Base-by-base conservation (phyloP, 495 filamentous ascomycete genomes). In the Usnea hakonensis region DNA sequence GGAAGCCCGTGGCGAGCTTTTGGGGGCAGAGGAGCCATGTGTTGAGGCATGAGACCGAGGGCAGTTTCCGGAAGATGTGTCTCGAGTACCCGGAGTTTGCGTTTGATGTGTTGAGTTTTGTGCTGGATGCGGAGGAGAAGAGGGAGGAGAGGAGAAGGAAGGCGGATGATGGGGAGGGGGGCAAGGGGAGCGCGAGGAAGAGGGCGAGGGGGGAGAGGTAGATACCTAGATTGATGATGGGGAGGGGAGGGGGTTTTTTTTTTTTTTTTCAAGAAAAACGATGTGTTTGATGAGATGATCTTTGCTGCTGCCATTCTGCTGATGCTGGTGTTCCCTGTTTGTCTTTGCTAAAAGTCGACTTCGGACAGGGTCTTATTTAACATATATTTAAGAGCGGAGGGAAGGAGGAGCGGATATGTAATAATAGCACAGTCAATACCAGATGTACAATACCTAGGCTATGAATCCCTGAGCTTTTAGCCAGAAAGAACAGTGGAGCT, bases 61-160 rank as follows among this genome's bases (percentile, higher is more conserved):
- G 86, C 1, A 87, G 89, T 68, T 96, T 95, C 78, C 80, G 84
- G 67, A 71, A 77, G 56, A 83, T 96, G 73, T 95, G 93, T 76
- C 75, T 95, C 58, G 90, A 96, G 72, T 92, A 87, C 66, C 93
- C 92, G 19, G 86, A 93, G 68, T 96, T 97, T 64, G 85, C 85
- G 38, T 96, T 88, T 74, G 93, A 97, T 74, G 88, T 97, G n/a
- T 79, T 96, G 30, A 81, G 73, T 26, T 72, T 88, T 52, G 82
- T 87, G 40, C 75, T 89, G 37, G 87, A 89, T 69, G 76, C 77
- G 66, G 84, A 83, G 72, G 85, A 88, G 71, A 87, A 85, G 72
- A 64, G 73, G 32, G 72, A 66, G 64, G 72, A 69, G 58, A 70
- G 71, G 62, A 64, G 61, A 46, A 69, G 73, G 60, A 69, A 64